These are phyloP conservation scores for Wickerhamomyces chaumierensis DNA, from an alignment of 805 yeast species.

Conservation along the genomic window DNA sequence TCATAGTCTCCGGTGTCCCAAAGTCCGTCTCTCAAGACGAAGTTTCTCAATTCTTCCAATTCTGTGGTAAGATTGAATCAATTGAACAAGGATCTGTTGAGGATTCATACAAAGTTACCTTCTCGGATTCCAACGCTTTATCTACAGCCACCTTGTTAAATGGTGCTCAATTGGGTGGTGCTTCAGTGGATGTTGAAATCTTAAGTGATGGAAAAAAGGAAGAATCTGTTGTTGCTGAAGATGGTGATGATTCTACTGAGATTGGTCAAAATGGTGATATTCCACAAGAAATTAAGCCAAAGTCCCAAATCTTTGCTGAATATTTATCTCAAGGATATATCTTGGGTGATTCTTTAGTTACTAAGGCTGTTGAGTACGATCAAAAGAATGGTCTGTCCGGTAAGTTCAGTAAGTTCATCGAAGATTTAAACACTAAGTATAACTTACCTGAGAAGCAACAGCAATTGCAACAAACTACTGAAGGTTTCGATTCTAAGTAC, in stretches of 20 bases:
- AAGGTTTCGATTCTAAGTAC: conserved; percentile 30
- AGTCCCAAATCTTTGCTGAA: conserved; percentile 65
- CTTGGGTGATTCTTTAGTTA: conserved; percentile 48
- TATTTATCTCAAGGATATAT: conserved; percentile 64
- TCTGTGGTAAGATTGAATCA: conserved; percentile 48
- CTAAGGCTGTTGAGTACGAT: conserved; percentile 53
- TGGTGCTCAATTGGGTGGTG: conserved; percentile 64
- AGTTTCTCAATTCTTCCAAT: conserved; percentile 56
- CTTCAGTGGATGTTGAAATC: conserved; percentile 33
- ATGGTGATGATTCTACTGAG: conserved; percentile 1
- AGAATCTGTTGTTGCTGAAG: conserved; percentile 4
- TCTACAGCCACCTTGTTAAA: conserved; percentile 60
- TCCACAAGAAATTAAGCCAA: conserved; percentile 69
- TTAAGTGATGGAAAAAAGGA: conserved; percentile 13
- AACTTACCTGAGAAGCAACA: conserved; percentile 34
- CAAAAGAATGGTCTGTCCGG: conserved; percentile 48
- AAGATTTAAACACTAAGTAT: conserved; percentile 46
- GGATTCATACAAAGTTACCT: conserved; percentile 29
- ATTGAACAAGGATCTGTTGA: conserved; percentile 9
- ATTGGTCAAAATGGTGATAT: conserved; percentile 30
- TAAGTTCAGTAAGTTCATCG: conserved; percentile 45
- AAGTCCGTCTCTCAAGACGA: conserved; percentile 35
- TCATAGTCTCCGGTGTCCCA: conserved; percentile 50
- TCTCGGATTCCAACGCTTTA: conserved; percentile 49
- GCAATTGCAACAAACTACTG: conserved; percentile 23